Evolutionary conservation across 192 early-diverging fungal species (phyloP).

Genomic region (Gamsiella multidivaricata): DNA sequence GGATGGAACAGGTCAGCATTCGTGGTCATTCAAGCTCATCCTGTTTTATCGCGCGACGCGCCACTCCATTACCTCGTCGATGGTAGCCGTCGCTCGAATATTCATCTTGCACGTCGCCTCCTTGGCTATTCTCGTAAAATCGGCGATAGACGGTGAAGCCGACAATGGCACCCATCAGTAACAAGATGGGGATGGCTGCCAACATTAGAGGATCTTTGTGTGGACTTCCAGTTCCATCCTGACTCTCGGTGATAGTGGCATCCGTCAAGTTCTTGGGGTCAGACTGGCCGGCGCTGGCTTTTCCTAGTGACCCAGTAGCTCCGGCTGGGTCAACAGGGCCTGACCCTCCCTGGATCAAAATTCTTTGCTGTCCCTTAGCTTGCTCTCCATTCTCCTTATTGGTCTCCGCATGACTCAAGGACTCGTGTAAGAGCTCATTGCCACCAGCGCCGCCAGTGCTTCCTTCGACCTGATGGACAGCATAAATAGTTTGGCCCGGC

Average conservation of each 20-base stretch:
- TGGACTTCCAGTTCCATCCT: neutral
- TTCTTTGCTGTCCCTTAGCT: neutral
- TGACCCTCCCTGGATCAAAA: conserved; percentile 16
- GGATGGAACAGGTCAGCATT: neutral
- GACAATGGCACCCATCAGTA: conserved; percentile 41
- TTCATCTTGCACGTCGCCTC: conserved; percentile 28
- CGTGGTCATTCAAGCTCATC: no score
- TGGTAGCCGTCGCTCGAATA: conserved; percentile 17
- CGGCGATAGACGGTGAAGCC: conserved; percentile 41
- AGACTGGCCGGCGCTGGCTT: conserved; percentile 28
- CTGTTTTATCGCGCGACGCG: neutral
- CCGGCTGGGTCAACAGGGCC: neutral
- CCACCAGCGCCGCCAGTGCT: neutral
- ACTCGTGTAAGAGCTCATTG: conserved; percentile 5
- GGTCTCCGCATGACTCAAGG: conserved; percentile 8
- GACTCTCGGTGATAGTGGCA: neutral
- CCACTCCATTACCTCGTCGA: conserved; percentile 18
- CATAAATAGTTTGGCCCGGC: conserved; percentile 12
- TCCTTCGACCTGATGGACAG: neutral
- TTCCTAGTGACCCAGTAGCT: conserved; percentile 5
- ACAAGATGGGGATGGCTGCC: conserved; percentile 28
- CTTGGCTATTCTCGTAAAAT: conserved; percentile 33
- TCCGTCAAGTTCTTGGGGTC: neutral
- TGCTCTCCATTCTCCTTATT: neutral
- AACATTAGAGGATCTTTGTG: conserved; percentile 20